These are phyloP conservation scores for Gracilaria domingensis DNA, from an alignment of 23 red algal species.

Conservation along the genomic window DNA sequence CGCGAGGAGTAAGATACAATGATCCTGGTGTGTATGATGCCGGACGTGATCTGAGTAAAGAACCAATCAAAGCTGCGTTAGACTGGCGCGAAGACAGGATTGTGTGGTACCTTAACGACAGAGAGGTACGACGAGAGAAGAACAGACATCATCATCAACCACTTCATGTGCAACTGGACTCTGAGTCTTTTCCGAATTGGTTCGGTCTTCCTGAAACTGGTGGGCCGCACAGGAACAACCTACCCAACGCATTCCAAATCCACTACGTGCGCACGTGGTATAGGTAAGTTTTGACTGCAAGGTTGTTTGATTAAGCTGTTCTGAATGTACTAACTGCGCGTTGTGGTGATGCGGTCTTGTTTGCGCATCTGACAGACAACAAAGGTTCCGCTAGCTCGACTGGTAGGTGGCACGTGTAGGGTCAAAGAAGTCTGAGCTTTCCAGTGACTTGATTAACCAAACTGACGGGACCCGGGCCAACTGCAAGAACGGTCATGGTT, in stretches of 20 bases:
- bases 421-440: slow-evolving; percentile 71
- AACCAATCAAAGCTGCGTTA: slow-evolving; percentile 44
- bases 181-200: slow-evolving; percentile 66
- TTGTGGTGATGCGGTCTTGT: background rate
- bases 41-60: slow-evolving; percentile 12
- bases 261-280: slow-evolving; percentile 63
- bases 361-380: background rate
- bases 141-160: slow-evolving; percentile 63
- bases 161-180: slow-evolving; percentile 56
- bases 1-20: slow-evolving; percentile 23
- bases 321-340: background rate
- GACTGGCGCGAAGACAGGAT: slow-evolving; percentile 48
- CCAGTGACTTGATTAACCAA: slow-evolving; percentile 81
- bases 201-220: slow-evolving; percentile 60
- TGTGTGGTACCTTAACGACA: slow-evolving; percentile 51
- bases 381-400: background rate
- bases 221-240: slow-evolving; percentile 38
- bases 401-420: background rate
- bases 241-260: slow-evolving; percentile 53
- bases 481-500: slow-evolving; percentile 82
- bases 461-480: slow-evolving; percentile 82
- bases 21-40: slow-evolving; percentile 29
- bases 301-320: background rate
- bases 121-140: slow-evolving; percentile 22
- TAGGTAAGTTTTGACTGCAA: slow-evolving; percentile 32